Evolutionary conservation across 2,329 filamentous ascomycete genomes (phyloP).

Genomic region (Periconia sp.): DNA sequence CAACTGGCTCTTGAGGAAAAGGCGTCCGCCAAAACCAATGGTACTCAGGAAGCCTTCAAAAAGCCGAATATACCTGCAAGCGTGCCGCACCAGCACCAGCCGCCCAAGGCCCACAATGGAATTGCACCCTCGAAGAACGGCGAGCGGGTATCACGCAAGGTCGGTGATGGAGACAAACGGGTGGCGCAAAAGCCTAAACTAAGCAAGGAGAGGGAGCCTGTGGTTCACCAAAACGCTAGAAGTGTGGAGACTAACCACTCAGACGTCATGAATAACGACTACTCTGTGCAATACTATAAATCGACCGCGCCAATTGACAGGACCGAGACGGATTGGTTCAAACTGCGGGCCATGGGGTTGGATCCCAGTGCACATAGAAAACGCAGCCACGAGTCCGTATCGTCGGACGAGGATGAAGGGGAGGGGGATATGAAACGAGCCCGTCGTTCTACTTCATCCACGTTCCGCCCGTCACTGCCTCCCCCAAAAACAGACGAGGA

Average conservation of each 20-base stretch:
- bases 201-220: background rate
- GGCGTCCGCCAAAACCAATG: conserved; percentile 6
- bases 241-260: background rate
- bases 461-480: conserved; percentile 7
- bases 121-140: background rate
- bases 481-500: conserved; percentile 21
- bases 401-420: conserved; percentile 24
- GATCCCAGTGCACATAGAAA: conserved; percentile 39
- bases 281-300: conserved; percentile 26
- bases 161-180: background rate
- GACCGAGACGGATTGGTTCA: conserved; percentile 55
- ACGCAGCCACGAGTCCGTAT: conserved; percentile 29
- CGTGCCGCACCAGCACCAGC: conserved; percentile 7
- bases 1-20: conserved; percentile 5
- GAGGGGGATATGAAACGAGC: conserved; percentile 26
- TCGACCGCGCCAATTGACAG: conserved; percentile 38
- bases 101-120: background rate
- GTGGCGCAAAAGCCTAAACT: background rate
- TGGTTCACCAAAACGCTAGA: background rate
- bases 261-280: conserved; percentile 11
- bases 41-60: conserved; percentile 10
- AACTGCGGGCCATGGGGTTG: conserved; percentile 52
- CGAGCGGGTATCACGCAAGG: background rate
- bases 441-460: conserved; percentile 10
- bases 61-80: conserved; percentile 19